These are phyloP conservation scores for Macrophomina tecta DNA, from an alignment of 2,329 filamentous ascomycete species.

Conservation along the genomic window DNA sequence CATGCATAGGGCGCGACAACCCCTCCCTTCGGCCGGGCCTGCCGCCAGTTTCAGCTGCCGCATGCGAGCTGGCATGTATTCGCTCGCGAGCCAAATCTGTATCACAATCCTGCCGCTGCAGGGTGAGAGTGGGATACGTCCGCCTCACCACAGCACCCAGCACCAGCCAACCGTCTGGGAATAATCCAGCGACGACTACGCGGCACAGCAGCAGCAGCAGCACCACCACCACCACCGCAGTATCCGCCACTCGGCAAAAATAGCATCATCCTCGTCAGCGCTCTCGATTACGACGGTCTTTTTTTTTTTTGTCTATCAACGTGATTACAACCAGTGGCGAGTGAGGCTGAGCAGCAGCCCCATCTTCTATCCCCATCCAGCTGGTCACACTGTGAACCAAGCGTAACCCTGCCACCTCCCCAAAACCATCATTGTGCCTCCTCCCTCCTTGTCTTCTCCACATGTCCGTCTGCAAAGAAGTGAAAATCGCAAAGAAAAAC, in stretches of 20 bases:
- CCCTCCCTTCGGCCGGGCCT: background rate
- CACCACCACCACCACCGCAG: background rate
- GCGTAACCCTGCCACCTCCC: background rate
- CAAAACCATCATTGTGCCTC: background rate
- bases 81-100: background rate
- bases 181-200: background rate
- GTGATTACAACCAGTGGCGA: slow-evolving; percentile 1
- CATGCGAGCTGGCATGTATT: background rate
- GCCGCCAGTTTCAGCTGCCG: background rate
- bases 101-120: background rate
- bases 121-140: background rate
- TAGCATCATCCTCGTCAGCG: slow-evolving; percentile 13
- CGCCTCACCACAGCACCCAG: too few species aligned
- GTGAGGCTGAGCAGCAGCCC: slow-evolving; percentile 13
- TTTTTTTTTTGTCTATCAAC: slow-evolving; percentile 15
- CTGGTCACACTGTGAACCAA: slow-evolving; percentile 3
- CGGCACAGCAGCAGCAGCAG: background rate
- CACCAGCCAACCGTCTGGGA: too few species aligned
- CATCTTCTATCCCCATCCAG: background rate
- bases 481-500: slow-evolving; percentile 5
- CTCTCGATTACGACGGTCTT: background rate
- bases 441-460: background rate
- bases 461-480: background rate
- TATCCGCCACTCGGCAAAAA: slow-evolving; percentile 5
- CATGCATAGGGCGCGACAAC: background rate